These are phyloP conservation scores for Hypoxylon perforatum DNA, from an alignment of 495 filamentous ascomycete species.

Conservation along the genomic window DNA sequence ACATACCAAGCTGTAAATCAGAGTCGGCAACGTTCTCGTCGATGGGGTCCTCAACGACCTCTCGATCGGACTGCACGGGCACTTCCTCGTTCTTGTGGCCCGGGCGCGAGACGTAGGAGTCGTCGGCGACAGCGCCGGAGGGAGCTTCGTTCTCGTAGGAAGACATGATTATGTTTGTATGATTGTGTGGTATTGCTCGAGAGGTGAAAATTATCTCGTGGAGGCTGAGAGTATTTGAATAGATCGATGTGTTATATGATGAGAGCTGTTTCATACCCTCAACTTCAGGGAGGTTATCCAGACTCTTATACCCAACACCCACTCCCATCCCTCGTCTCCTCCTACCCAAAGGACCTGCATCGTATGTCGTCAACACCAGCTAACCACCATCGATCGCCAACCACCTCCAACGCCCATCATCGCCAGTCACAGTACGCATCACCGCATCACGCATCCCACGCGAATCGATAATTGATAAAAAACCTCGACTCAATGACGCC, in stretches of 20 bases:
- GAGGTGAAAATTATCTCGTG: too few relatives aligned
- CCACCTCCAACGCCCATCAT: not conserved
- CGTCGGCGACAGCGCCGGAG: conserved; percentile 42
- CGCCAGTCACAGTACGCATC: not conserved
- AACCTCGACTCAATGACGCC: conserved; percentile 3
- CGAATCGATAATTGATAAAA: not conserved
- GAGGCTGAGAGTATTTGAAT: too few relatives aligned
- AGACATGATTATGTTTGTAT: conserved; percentile 1
- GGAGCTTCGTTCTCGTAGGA: conserved; percentile 29
- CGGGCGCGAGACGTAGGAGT: conserved; percentile 42
- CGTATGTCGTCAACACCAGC: not conserved
- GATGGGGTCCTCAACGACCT: conserved; percentile 61
- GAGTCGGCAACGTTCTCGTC: conserved; percentile 57
- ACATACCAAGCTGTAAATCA: conserved; percentile 63
- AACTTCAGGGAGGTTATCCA: too few relatives aligned
- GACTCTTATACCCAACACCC: not conserved
- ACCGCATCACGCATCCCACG: not conserved
- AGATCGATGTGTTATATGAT: too few relatives aligned
- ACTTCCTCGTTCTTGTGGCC: conserved; percentile 53
- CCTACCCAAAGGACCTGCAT: not conserved
- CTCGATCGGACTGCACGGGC: conserved; percentile 65
- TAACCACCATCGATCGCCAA: not conserved
- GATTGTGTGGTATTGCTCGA: not conserved
- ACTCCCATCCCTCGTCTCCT: not conserved
- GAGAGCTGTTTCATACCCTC: too few relatives aligned